Percentiles rank a stretch among this genome's conserved stretches.
phyloP scores from a whole-genome alignment of 1,139 yeast species.

The Torulaspora pretoriensis region DNA sequence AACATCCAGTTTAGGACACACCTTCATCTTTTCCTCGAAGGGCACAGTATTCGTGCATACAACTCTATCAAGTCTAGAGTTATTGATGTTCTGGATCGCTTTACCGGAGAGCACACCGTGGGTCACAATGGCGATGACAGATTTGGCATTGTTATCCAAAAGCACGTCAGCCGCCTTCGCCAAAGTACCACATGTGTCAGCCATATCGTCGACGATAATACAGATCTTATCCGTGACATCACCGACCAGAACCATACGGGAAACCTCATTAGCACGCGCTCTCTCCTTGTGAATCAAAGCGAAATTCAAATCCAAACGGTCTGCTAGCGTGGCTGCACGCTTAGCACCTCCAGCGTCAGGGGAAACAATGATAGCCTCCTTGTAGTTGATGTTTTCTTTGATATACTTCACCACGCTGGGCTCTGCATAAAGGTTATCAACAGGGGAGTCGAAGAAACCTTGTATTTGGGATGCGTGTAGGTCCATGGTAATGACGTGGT shows the following conservation, averaged over 20 bases:
- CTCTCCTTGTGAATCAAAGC: constrained; percentile 97
- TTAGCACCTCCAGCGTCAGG: constrained; percentile 99
- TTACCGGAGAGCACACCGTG: constrained; percentile 90
- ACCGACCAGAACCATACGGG: constrained; percentile 94
- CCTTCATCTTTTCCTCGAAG: constrained; percentile 64
- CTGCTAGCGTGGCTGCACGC: constrained; percentile 94
- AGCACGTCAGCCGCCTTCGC: constrained; percentile 94
- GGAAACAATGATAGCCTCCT: constrained; percentile 79
- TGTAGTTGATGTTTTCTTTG: constrained; percentile 62
- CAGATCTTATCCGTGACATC: constrained; percentile 87
- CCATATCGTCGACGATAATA: constrained; percentile 94
- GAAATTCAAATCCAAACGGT: constrained; percentile 83
- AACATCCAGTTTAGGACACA: constrained; percentile 72
- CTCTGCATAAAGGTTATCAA: constrained; percentile 92
- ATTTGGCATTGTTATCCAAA: constrained; percentile 71
- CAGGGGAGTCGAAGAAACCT: constrained; percentile 95
- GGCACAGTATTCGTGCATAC: constrained; percentile 97
- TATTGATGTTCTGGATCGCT: constrained; percentile 79
- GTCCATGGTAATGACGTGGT: constrained; percentile 97
- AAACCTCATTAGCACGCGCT: constrained; percentile 89
- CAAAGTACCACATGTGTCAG: constrained; percentile 96
- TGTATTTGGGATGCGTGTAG: constrained; percentile 96
- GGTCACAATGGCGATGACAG: constrained; percentile 91
- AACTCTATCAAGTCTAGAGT: constrained; percentile 69
- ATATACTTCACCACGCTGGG: constrained; percentile 90